Evolutionary conservation across 2,329 filamentous ascomycete species (phyloP).

Genomic region (Talaromyces albobiverticillius): DNA sequence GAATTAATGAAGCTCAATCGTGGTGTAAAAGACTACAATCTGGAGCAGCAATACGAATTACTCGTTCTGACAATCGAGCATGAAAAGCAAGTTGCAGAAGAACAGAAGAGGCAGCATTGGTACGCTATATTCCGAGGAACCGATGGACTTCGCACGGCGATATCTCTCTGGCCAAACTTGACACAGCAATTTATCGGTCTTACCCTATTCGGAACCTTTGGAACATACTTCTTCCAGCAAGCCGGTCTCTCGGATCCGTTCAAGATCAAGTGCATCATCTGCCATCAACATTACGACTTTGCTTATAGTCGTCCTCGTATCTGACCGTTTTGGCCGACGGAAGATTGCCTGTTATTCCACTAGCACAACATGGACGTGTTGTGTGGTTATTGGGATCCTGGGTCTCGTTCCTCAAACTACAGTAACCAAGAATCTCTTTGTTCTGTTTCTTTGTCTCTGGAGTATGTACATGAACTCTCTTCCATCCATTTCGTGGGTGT

Average conservation of each 20-base stretch:
- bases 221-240: slow-evolving; percentile 22
- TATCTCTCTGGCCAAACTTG: slow-evolving; percentile 17
- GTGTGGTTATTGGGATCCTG: background rate
- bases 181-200: slow-evolving; percentile 20
- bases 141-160: slow-evolving; percentile 12
- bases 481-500: too few relatives aligned
- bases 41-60: background rate
- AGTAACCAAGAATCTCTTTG: background rate
- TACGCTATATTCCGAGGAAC: slow-evolving; percentile 13
- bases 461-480: too few relatives aligned
- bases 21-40: background rate
- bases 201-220: slow-evolving; percentile 18
- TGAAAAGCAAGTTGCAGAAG: slow-evolving; percentile 6
- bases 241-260: slow-evolving; percentile 16
- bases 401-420: background rate
- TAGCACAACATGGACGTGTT: background rate
- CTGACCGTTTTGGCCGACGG: background rate
- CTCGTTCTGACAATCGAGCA: slow-evolving; percentile 5
- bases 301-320: background rate
- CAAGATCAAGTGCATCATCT: slow-evolving; percentile 13
- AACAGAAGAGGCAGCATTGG: slow-evolving; percentile 15
- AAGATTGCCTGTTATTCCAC: background rate
- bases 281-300: slow-evolving; percentile 14
- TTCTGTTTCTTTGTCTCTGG: background rate
- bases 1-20: background rate